These are phyloP conservation scores for Logfia minima DNA, from an alignment of 129 eudicot genomes.

Conservation along the genomic window DNA sequence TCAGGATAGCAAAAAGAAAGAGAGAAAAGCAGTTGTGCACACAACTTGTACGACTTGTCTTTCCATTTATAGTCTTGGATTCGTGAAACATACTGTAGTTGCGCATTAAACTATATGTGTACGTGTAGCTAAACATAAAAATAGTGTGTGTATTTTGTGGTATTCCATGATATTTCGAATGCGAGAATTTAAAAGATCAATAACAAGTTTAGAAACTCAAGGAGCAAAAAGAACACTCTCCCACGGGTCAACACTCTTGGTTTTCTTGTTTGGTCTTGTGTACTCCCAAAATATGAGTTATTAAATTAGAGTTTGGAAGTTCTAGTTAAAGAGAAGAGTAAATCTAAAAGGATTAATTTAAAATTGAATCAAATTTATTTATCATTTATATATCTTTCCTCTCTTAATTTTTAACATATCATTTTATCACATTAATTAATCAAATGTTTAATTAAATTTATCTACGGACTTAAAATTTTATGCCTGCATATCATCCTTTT, in stretches of 20 bases:
- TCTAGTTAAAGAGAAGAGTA: no score
- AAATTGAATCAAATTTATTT: no score
- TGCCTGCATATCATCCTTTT: no score
- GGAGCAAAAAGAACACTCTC: constrained; percentile 23
- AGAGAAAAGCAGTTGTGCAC: not conserved
- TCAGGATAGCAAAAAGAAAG: no score
- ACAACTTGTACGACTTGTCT: no score
- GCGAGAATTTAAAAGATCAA: not conserved
- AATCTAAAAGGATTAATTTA: no score
- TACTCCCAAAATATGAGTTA: constrained; percentile 13
- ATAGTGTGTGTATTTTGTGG: not conserved
- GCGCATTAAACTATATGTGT: not conserved
- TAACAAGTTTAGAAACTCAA: constrained; percentile 14
- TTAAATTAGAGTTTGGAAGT: not conserved
- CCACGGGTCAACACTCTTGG: constrained; percentile 31
- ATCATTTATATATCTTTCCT: no score
- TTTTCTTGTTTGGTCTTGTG: constrained; percentile 42
- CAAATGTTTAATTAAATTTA: no score
- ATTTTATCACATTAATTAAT: no score
- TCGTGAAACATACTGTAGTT: not conserved
- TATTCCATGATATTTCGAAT: constrained; percentile 10
- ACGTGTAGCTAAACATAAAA: no score
- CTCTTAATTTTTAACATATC: no score
- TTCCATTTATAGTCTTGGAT: not conserved
- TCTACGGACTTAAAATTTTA: no score